phyloP scores from a whole-genome alignment of 108 stramenopile genomes.

The Nitzschia palea region DNA sequence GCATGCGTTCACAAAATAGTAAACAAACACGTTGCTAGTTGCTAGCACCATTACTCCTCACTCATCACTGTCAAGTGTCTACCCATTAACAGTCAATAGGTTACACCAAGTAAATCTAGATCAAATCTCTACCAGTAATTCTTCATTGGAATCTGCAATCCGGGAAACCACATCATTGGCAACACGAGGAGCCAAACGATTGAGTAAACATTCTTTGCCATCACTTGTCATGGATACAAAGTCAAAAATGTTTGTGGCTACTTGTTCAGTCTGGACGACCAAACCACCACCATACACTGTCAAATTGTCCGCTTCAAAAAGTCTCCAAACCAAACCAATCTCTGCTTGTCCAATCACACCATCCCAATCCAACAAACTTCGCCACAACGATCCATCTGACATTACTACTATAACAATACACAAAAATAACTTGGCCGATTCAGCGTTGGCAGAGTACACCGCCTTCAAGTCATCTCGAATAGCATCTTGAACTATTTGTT shows the following conservation, averaged over 20 bases:
- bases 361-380: conserved; percentile 1
- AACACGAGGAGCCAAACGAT: conserved; percentile 6
- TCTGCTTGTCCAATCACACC: conserved; percentile 17
- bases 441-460: conserved; percentile 13
- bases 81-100: no score
- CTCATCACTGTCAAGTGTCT: no score
- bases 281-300: conserved; percentile 15
- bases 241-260: not conserved
- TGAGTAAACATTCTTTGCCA: conserved; percentile 13
- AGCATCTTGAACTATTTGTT: conserved; percentile 4
- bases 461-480: conserved; percentile 15
- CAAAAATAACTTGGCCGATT: conserved; percentile 17
- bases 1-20: no score
- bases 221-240: not conserved
- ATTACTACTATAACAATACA: conserved; percentile 17
- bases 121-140: not conserved
- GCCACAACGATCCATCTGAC: conserved; percentile 13
- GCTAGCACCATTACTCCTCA: no score
- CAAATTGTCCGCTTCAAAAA: conserved; percentile 27
- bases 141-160: conserved; percentile 4
- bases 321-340: conserved; percentile 13
- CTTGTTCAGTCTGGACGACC: conserved; percentile 13
- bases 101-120: no score
- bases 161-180: conserved; percentile 11
- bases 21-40: no score